A percentile compares a stretch with the other conserved stretches of the same genome.
Conservation (phyloP, 345 rosid genomes). For the Brassica napus region DNA sequence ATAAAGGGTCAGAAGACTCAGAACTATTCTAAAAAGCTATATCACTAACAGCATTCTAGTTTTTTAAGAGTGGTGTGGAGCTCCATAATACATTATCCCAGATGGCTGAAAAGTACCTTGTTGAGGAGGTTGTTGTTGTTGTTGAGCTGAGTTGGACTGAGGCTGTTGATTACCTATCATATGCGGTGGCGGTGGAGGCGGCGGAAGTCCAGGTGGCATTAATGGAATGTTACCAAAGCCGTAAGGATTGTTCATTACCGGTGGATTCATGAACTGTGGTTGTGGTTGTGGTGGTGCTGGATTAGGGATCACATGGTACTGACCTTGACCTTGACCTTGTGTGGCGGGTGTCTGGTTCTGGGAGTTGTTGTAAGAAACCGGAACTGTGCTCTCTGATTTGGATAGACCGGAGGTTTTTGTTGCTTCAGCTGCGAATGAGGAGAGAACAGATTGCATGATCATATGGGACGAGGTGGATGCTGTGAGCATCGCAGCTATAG, state of each 20-base stretch:
- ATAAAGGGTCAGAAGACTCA: slow-evolving; percentile 26
- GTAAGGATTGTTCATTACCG: slow-evolving; percentile 36
- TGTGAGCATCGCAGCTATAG: slow-evolving; percentile 83
- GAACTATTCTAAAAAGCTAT: slow-evolving; percentile 34
- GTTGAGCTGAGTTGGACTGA: slow-evolving; percentile 33
- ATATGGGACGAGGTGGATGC: slow-evolving; percentile 76
- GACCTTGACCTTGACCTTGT: slow-evolving; percentile 27
- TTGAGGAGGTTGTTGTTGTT: too few relatives aligned
- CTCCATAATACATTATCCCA: slow-evolving; percentile 61
- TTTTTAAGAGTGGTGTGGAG: slow-evolving; percentile 58
- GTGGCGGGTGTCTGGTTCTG: slow-evolving; percentile 17
- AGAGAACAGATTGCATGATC: slow-evolving; percentile 88
- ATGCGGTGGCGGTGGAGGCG: slow-evolving; percentile 35
- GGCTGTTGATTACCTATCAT: slow-evolving; percentile 48
- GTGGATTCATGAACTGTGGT: slow-evolving; percentile 42
- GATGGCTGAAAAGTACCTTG: slow-evolving; percentile 63
- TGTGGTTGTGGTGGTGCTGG: slow-evolving; percentile 43
- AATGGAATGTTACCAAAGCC: slow-evolving; percentile 59
- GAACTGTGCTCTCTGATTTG: slow-evolving; percentile 40
- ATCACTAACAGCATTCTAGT: slow-evolving; percentile 31
- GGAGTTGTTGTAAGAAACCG: slow-evolving; percentile 43
- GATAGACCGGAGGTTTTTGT: slow-evolving; percentile 60
- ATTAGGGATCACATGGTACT: slow-evolving; percentile 60
- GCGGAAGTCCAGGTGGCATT: slow-evolving; percentile 49
- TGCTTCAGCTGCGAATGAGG: slow-evolving; percentile 87